Conservation (phyloP, 805 yeast genomes). For the Monosporozyma servazzii region DNA sequence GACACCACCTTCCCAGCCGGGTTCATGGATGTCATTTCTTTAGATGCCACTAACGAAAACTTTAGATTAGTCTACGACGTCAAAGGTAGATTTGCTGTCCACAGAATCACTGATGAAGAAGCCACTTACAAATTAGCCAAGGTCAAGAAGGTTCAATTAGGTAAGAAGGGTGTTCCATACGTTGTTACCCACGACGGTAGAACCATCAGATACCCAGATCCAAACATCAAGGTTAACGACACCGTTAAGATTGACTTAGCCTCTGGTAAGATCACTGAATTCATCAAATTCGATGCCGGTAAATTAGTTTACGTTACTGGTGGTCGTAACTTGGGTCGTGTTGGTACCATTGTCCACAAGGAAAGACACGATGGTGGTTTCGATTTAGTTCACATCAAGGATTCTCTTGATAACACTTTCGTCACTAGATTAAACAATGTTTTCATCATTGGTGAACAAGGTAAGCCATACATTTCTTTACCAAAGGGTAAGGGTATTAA, state of each 20-base stretch:
- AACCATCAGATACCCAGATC: slow-evolving; percentile 99
- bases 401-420: slow-evolving; percentile 86
- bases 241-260: slow-evolving; percentile 95
- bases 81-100: slow-evolving; percentile 98
- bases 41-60: slow-evolving; percentile 98
- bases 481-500: slow-evolving; percentile 99
- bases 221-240: slow-evolving; percentile 92
- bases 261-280: slow-evolving; percentile 86
- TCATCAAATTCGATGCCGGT: slow-evolving; percentile 88
- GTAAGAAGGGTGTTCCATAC: slow-evolving; percentile 98
- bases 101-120: slow-evolving; percentile 98
- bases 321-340: slow-evolving; percentile 98
- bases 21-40: slow-evolving; percentile 96
- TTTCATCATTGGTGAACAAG: slow-evolving; percentile 91
- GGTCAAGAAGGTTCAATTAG: slow-evolving; percentile 96
- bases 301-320: slow-evolving; percentile 89
- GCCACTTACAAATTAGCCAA: slow-evolving; percentile 96
- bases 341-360: slow-evolving; percentile 91
- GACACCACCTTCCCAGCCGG: slow-evolving; percentile 99
- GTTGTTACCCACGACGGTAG: slow-evolving; percentile 99
- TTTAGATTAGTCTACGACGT: slow-evolving; percentile 97
- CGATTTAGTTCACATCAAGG: slow-evolving; percentile 95
- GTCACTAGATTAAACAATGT: slow-evolving; percentile 92
- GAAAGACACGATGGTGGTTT: slow-evolving; percentile 98
- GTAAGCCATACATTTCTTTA: slow-evolving; percentile 86